Conservation (phyloP, 1,284 basidiomycete species). For the Leccinum pallidistipes region DNA sequence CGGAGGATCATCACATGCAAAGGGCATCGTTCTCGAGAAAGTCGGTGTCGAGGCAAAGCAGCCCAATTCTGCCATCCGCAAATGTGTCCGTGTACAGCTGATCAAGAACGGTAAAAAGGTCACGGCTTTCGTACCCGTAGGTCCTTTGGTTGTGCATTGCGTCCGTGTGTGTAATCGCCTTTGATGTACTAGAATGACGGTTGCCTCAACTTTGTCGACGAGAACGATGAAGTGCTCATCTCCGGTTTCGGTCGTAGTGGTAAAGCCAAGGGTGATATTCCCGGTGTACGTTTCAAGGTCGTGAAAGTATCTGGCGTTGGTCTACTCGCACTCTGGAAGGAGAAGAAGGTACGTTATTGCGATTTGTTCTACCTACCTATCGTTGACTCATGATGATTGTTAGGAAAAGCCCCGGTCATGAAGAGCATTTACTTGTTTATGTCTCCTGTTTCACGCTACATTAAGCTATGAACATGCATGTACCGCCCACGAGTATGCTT, state of each 20-base stretch:
- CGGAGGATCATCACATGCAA: slow-evolving; percentile 99
- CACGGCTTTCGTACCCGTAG: slow-evolving; percentile 77
- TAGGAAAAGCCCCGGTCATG: slow-evolving; percentile 90
- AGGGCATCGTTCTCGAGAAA: slow-evolving; percentile 99
- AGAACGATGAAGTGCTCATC: slow-evolving; percentile 99
- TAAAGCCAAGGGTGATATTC: slow-evolving; percentile 98
- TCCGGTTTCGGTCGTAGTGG: slow-evolving; percentile 99
- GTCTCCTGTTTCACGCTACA: slow-evolving; percentile 20
- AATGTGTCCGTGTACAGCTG: slow-evolving; percentile 99
- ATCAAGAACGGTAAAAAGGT: slow-evolving; percentile 99
- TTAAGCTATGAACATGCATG: slow-evolving; percentile 46
- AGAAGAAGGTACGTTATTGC: slow-evolving; percentile 84
- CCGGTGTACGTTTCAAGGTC: slow-evolving; percentile 98
- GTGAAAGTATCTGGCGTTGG: slow-evolving; percentile 99
- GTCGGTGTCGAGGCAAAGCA: slow-evolving; percentile 94
- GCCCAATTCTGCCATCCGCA: slow-evolving; percentile 99
- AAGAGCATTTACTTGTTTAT: slow-evolving; percentile 30
- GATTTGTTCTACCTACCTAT: neutral
- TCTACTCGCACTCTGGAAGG: slow-evolving; percentile 96
- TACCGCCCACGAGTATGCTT: slow-evolving; percentile 29
- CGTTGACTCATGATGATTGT: slow-evolving; percentile 5
- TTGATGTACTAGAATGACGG: slow-evolving; percentile 81
- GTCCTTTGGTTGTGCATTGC: slow-evolving; percentile 26
- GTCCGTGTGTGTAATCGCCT: slow-evolving; percentile 7
- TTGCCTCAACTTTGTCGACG: slow-evolving; percentile 98